Conservation (phyloP, 306 rosid genomes). For the Astragalus membranaceus region DNA sequence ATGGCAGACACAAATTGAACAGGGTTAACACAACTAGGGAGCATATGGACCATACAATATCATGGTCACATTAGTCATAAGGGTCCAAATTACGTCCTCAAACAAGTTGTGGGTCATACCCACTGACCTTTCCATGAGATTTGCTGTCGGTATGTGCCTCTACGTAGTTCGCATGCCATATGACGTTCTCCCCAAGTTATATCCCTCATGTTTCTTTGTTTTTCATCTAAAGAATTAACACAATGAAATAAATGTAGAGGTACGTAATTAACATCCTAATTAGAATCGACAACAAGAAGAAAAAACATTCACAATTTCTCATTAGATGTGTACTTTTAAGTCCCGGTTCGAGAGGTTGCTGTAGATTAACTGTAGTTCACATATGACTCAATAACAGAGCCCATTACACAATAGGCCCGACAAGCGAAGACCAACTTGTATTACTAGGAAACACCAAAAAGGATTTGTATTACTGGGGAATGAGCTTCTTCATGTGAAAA, state of each 20-base stretch:
- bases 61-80: neutral
- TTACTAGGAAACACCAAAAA: too few relatives aligned
- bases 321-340: too few relatives aligned
- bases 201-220: neutral
- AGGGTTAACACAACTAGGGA: constrained; percentile 23
- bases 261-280: neutral
- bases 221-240: neutral
- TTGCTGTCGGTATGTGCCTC: constrained; percentile 43
- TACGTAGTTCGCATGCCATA: neutral
- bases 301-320: too few relatives aligned
- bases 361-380: too few relatives aligned
- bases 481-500: too few relatives aligned
- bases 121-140: constrained; percentile 30
- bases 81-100: constrained; percentile 21
- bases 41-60: constrained; percentile 44
- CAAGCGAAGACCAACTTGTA: too few relatives aligned
- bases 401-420: too few relatives aligned
- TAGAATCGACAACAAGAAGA: too few relatives aligned
- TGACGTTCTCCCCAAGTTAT: neutral
- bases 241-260: neutral
- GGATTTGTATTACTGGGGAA: too few relatives aligned
- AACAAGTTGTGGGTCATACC: constrained; percentile 44
- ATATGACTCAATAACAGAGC: too few relatives aligned
- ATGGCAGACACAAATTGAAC: constrained; percentile 46
- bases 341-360: too few relatives aligned